A percentile compares a stretch with the other conserved stretches of the same genome.
Conservation (phyloP, 2,329 filamentous ascomycete species). For the Pyrenochaeta sp. region DNA sequence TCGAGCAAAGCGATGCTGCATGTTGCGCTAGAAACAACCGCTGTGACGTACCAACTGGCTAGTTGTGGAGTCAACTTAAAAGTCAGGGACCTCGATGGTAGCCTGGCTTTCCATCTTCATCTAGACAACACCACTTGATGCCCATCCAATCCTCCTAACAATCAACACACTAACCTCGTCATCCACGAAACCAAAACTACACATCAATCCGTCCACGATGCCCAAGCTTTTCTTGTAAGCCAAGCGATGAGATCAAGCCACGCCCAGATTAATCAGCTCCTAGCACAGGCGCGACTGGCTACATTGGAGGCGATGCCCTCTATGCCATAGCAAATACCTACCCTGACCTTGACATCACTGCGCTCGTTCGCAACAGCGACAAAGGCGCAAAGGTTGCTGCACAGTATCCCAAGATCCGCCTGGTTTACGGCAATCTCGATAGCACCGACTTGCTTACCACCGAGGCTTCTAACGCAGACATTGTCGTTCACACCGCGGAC, state of each 20-base stretch:
- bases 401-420: slow-evolving; percentile 57
- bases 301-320: slow-evolving; percentile 43
- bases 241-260: background rate
- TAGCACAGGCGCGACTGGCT: slow-evolving; percentile 45
- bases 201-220: slow-evolving; percentile 17
- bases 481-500: slow-evolving; percentile 48
- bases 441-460: slow-evolving; percentile 36
- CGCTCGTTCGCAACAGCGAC: slow-evolving; percentile 59
- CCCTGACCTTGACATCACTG: slow-evolving; percentile 60
- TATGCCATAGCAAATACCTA: slow-evolving; percentile 53
- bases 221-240: slow-evolving; percentile 41
- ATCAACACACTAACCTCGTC: background rate
- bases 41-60: slow-evolving; percentile 17
- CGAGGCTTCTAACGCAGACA: slow-evolving; percentile 40
- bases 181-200: background rate
- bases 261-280: slow-evolving; percentile 1
- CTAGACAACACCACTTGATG: background rate
- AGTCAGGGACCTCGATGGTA: background rate
- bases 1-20: background rate
- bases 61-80: slow-evolving; percentile 1
- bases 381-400: slow-evolving; percentile 57
- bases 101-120: background rate
- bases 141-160: background rate
- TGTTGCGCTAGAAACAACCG: background rate
- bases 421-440: slow-evolving; percentile 60